phyloP scores from a whole-genome alignment of 2,329 filamentous ascomycete genomes.

The Beauveria medogensis region DNA sequence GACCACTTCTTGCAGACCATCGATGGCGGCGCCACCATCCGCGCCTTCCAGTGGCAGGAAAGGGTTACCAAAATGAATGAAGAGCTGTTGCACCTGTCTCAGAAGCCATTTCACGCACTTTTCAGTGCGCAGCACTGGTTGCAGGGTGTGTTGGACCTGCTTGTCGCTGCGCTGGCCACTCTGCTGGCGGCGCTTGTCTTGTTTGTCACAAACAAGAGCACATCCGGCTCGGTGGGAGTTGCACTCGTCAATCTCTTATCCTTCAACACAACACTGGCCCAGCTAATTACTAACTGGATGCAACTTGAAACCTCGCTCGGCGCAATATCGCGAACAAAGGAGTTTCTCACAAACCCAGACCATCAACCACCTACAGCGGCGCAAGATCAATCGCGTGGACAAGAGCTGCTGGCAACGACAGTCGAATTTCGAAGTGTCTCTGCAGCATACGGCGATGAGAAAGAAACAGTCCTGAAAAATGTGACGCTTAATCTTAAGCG shows the following conservation, averaged over 20 bases:
- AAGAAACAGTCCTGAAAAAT: not conserved
- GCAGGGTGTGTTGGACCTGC: conserved; percentile 35
- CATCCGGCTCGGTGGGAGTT: conserved; percentile 18
- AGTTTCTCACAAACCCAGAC: conserved; percentile 12
- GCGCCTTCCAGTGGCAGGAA: conserved; percentile 36
- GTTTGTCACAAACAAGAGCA: conserved; percentile 10
- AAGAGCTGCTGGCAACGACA: not conserved
- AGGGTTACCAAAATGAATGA: conserved; percentile 16
- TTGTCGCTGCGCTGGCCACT: conserved; percentile 36
- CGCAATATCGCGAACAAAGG: conserved; percentile 19
- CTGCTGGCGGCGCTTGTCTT: conserved; percentile 28
- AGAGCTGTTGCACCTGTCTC: conserved; percentile 29
- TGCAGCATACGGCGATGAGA: not conserved
- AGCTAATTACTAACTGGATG: conserved; percentile 21
- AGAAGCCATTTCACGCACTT: conserved; percentile 37
- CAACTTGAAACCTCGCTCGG: conserved; percentile 21
- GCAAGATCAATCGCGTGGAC: not conserved
- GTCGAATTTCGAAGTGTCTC: not conserved
- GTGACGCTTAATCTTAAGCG: not conserved
- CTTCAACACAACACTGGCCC: conserved; percentile 15
- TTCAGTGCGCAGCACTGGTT: conserved; percentile 39
- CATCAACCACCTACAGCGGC: not conserved
- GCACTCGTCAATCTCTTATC: conserved; percentile 5
- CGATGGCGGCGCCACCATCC: conserved; percentile 35
- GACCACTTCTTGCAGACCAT: conserved; percentile 39